Evolutionary conservation across 2,329 filamentous ascomycete species (phyloP).

Genomic region (Colletotrichum karsti): DNA sequence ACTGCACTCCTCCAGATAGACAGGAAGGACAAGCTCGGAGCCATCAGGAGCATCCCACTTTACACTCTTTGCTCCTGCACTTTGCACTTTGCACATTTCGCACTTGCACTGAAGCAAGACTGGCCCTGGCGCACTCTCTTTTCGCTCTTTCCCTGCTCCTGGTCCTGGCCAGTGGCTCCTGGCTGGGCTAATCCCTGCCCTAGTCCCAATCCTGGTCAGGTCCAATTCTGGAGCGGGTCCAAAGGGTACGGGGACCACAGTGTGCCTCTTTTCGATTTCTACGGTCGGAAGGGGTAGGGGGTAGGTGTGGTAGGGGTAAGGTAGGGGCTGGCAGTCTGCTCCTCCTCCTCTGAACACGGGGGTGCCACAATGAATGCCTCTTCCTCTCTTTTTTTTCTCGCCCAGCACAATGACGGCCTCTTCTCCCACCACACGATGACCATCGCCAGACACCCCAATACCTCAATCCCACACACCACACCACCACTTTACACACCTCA

Average conservation of each 20-base stretch:
- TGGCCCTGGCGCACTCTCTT: background rate
- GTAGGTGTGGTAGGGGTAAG: too few species aligned
- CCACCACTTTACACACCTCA: conserved; percentile 12
- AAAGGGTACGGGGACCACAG: conserved; percentile 23
- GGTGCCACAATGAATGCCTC: too few species aligned
- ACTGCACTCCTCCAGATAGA: conserved; percentile 21
- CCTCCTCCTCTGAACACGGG: conserved; percentile 1
- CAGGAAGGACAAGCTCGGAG: conserved; percentile 18
- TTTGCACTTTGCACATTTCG: conserved; percentile 15
- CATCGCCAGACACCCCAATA: background rate
- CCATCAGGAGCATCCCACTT: conserved; percentile 11
- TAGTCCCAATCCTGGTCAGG: conserved; percentile 15
- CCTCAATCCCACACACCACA: background rate
- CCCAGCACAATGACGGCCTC: background rate
- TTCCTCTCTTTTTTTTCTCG: too few species aligned
- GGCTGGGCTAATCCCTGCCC: background rate
- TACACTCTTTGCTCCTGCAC: background rate
- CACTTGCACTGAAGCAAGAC: conserved; percentile 5
- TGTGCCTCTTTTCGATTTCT: background rate
- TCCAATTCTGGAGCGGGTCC: conserved; percentile 2
- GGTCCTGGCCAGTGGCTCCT: conserved; percentile 4
- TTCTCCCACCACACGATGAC: background rate
- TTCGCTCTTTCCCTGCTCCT: conserved; percentile 15
- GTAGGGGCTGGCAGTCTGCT: conserved; percentile 14
- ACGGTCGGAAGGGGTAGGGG: background rate